Evolutionary conservation across 1,284 basidiomycete genomes (phyloP), one percentile per base, ranked within the genome.

Genomic region (Abortiporus biennis): DNA sequence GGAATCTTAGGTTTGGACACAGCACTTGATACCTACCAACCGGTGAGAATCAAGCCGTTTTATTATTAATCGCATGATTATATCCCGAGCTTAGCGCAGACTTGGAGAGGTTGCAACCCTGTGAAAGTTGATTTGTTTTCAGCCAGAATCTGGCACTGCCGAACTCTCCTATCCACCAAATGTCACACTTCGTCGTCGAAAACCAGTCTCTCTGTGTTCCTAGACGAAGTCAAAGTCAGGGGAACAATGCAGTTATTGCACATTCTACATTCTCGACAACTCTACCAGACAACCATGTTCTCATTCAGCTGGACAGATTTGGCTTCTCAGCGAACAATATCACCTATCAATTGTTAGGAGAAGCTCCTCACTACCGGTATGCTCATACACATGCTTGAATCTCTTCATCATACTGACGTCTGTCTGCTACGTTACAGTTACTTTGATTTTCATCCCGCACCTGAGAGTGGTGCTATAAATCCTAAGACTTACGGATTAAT

Each of bases 401-500:
- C 21, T 19, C 12, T 16, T 36, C 17, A 17, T 15, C 21, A 22
- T 30, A 6, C 33, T 30, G 16, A 40, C 20, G 27, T 24, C 32
- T 23, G 29, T 4, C 25, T 8, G 5, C n/a, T 8, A 21, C 25
- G n/a, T n/a, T 38, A 17, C 39, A 82, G 79, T 25, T 83, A 83
- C 56, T 83, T 78, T 48, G 80, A 81, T 45, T 83, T 79, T 44
- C 74, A 80, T 47, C 42, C 59, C 12, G 65, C 66, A 2, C 77
- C 77, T 23, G 57, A 63, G 80, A 80, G 5, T 82, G 80, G 80
- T 79, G 78, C 3, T 83, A 80, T 47, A 80, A 72, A 57, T 82
- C 3, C 49, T 73, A 2, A 56, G 80, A 29, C 71, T 0, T 74
- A 81, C 52, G 80, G 79, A 0, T 54, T 82, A 19, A 69, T 78